Percentiles rank a stretch among this genome's conserved stretches.
Evolutionary conservation across 768 basidiomycete species (phyloP).

Genomic region (Boletus subparvulus): DNA sequence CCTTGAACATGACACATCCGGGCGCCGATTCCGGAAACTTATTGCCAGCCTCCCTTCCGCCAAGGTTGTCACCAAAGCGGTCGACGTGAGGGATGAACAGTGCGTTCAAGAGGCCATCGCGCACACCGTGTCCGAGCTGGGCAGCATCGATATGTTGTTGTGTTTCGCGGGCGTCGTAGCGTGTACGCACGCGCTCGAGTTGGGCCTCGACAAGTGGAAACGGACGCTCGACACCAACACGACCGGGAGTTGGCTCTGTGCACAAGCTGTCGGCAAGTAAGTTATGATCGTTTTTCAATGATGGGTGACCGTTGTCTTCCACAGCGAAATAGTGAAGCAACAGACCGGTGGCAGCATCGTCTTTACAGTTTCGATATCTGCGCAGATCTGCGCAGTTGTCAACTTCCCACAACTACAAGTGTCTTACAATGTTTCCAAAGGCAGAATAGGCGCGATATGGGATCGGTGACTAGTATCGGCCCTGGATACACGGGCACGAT

Average conservation of each 20-base stretch:
- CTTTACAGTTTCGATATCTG: slow-evolving; percentile 45
- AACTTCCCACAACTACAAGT: slow-evolving; percentile 44
- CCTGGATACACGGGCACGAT: slow-evolving; percentile 47
- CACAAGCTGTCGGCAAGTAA: slow-evolving; percentile 41
- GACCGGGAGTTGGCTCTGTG: slow-evolving; percentile 47
- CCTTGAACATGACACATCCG: slow-evolving; percentile 43
- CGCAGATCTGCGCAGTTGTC: slow-evolving; percentile 39
- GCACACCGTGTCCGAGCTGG: slow-evolving; percentile 29
- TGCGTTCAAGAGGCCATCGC: slow-evolving; percentile 27
- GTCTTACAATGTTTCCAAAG: slow-evolving; percentile 45
- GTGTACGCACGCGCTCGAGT: slow-evolving; percentile 33
- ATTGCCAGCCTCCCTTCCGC: slow-evolving; percentile 28
- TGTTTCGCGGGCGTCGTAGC: slow-evolving; percentile 46
- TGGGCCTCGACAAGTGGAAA: slow-evolving; percentile 36
- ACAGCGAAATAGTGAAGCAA: slow-evolving; percentile 43
- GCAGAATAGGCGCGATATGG: slow-evolving; percentile 44
- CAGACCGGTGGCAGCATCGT: slow-evolving; percentile 42
- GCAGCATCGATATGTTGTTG: slow-evolving; percentile 38
- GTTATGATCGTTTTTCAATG: neutral
- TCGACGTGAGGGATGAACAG: slow-evolving; percentile 34
- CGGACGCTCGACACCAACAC: slow-evolving; percentile 42
- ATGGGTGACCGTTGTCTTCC: neutral
- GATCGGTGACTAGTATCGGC: slow-evolving; percentile 43
- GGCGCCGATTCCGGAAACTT: slow-evolving; percentile 15
- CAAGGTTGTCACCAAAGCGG: slow-evolving; percentile 33